phyloP scores from a whole-genome alignment of 352 stramenopile species.

The Phytophthora palmivora region DNA sequence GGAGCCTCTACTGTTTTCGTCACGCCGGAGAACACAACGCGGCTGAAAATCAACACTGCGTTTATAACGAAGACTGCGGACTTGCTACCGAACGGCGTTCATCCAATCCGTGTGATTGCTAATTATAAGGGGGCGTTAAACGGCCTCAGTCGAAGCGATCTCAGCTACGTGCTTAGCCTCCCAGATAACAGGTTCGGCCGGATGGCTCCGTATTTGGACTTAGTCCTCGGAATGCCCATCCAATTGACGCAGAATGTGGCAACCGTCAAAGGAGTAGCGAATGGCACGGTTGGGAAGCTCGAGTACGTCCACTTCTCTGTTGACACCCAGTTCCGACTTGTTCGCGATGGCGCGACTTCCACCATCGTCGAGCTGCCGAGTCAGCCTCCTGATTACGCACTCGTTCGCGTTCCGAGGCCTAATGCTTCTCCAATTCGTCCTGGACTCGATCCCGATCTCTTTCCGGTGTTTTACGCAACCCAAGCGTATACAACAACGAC shows the following conservation, averaged over 20 bases:
- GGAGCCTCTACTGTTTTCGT: not conserved
- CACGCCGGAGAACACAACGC: conserved; percentile 7
- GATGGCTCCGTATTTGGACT: conserved; percentile 20
- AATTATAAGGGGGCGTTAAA: conserved; percentile 2
- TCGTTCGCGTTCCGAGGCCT: not conserved
- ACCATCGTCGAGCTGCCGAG: not conserved
- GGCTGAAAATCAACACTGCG: not conserved
- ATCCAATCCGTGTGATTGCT: not conserved
- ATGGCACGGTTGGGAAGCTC: conserved; percentile 1
- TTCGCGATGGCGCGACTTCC: conserved; percentile 4
- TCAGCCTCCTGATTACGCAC: not conserved
- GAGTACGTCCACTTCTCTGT: not conserved
- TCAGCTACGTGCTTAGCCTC: not conserved
- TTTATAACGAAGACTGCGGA: not conserved
- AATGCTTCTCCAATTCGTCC: too few relatives aligned
- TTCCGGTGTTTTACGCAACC: conserved; percentile 1
- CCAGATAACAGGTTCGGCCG: conserved; percentile 9
- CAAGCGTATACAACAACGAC: not conserved
- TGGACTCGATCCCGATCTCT: not conserved
- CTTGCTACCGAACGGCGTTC: not conserved
- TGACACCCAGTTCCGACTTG: conserved; percentile 5
- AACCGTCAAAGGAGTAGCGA: not conserved
- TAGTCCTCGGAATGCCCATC: conserved; percentile 24
- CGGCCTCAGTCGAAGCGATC: not conserved
- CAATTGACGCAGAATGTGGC: conserved; percentile 24